Base-by-base conservation (phyloP, 495 filamentous ascomycete species). In the Ascodesmis nigricans region DNA sequence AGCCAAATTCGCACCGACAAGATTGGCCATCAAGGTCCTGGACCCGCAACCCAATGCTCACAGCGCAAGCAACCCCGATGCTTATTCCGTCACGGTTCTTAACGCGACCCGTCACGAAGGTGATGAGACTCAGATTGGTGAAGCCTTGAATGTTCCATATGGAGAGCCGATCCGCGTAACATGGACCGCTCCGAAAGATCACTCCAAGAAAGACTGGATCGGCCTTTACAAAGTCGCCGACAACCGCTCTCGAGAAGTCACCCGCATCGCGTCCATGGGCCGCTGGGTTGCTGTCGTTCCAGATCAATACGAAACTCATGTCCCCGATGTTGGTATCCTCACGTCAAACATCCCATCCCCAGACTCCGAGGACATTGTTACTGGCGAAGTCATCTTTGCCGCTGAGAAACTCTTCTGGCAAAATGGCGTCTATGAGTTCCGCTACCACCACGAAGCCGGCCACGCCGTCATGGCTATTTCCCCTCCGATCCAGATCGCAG, bases 371-470 rank as follows among this genome's bases (percentile, higher is more conserved):
- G 62, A 61, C 4, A 61, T 63, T 38, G 54, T 72, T 3, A 56
- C 58, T 16, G 87, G 87, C 38, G 83, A 95, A 53, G 69, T 95
- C 56, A 53, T 77, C 23, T 93, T 97, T 45, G 63, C 69, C 10
- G 83, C 83, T 24, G 82, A 93, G 62, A 95, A 95, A 59, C 64
- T 87, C 9, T 95, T 80, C 70, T 97, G 87, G 87, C 87, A 73
- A 1, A 76, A 83, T 25, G 87, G 87, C 31, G 75, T 81, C 24
- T 95, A 90, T 50, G 87, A 97, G 48, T 83, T 97, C 58, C 72
- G 87, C 6, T 93, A 92, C 57, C 87, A 97, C 61, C 87, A 97
- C 58, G 75, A 78, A 44, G 80, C 79, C 38, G 76, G 78, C 47
- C 79, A 95, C 55, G 78, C 78, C 45, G 84, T 95, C 50, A 92